phyloP scores from a whole-genome alignment of 805 yeast genomes.

The Ogataea populi-albae region DNA sequence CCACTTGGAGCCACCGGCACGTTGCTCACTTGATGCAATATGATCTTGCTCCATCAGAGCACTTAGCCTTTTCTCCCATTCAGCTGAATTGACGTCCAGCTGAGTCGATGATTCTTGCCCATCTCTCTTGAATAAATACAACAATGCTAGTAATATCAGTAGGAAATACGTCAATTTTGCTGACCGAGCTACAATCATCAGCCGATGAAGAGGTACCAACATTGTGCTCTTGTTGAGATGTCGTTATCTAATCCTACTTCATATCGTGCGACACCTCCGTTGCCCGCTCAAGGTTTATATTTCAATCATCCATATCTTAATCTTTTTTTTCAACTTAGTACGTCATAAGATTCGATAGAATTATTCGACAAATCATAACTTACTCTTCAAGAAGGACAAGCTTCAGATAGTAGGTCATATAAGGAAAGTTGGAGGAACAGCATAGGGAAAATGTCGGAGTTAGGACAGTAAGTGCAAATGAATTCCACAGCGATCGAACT shows the following conservation, averaged over 20 bases:
- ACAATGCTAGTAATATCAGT: constrained; percentile 8
- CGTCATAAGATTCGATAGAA: too few relatives aligned
- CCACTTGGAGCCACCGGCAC: constrained; percentile 12
- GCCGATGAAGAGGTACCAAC: constrained; percentile 11
- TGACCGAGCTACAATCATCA: constrained; percentile 13
- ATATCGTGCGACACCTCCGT: too few relatives aligned
- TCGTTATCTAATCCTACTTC: too few relatives aligned
- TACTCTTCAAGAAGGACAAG: too few relatives aligned
- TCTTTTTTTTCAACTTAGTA: not conserved
- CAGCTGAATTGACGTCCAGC: constrained; percentile 4
- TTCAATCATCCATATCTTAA: not conserved
- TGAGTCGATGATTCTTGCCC: constrained; percentile 6
- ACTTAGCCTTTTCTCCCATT: too few relatives aligned
- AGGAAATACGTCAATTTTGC: constrained; percentile 16
- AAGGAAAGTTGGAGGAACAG: not conserved
- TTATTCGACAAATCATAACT: too few relatives aligned
- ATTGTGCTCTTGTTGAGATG: too few relatives aligned
- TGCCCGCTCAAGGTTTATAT: too few relatives aligned
- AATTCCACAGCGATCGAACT: too few relatives aligned
- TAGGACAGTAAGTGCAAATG: constrained; percentile 30
- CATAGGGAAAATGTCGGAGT: constrained; percentile 28
- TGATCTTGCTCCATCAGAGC: constrained; percentile 1
- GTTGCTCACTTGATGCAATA: not conserved
- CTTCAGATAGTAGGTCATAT: too few relatives aligned
- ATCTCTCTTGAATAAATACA: constrained; percentile 3